Conservation (phyloP, 2,329 filamentous ascomycete species). For the Talaromyces sp. region DNA sequence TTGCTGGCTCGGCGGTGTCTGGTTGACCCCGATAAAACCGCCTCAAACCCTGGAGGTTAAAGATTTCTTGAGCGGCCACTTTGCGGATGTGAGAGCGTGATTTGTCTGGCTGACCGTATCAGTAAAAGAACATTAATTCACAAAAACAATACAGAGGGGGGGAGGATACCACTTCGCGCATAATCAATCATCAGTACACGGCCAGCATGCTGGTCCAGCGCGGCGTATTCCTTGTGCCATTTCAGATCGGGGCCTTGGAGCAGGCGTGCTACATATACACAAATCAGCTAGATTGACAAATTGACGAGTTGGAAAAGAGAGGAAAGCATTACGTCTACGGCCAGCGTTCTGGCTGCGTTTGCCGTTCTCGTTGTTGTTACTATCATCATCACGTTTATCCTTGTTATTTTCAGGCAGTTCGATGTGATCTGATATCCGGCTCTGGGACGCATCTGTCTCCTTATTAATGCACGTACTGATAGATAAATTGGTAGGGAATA, state of each 20-base stretch:
- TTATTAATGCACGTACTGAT: no score
- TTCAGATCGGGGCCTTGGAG: conserved; percentile 28
- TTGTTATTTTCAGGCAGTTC: background rate
- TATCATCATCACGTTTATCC: background rate
- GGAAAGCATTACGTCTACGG: conserved; percentile 1
- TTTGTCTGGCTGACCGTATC: conserved; percentile 28
- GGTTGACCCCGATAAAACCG: conserved; percentile 37
- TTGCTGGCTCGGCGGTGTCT: conserved; percentile 22
- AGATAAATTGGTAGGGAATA: background rate
- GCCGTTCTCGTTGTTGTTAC: background rate
- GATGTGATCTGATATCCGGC: conserved; percentile 15
- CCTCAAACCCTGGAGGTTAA: conserved; percentile 43
- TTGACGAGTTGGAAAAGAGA: no score
- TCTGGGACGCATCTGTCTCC: background rate
- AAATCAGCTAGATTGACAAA: background rate
- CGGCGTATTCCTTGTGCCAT: conserved; percentile 35
- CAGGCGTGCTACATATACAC: background rate
- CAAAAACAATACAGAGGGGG: no score
- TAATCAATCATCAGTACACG: conserved; percentile 54
- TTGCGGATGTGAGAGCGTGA: conserved; percentile 40
- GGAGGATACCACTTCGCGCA: conserved; percentile 33
- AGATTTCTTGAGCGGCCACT: conserved; percentile 50
- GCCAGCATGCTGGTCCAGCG: conserved; percentile 31
- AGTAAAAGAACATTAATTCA: background rate
- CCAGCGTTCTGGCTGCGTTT: background rate